phyloP scores from a whole-genome alignment of 1,139 yeast species.

The Pichia sp. region DNA sequence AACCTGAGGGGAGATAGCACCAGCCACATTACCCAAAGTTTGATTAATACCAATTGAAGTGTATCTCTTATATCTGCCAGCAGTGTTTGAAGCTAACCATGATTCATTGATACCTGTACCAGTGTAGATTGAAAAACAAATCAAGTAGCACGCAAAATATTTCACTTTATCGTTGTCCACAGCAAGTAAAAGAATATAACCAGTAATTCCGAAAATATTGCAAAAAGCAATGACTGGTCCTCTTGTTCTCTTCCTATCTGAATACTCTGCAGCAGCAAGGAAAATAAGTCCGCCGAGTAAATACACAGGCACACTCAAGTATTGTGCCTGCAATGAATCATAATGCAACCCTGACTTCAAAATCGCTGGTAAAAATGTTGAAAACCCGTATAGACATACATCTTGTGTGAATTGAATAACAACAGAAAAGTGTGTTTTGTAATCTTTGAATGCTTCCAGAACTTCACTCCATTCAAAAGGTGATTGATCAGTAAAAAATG shows the following conservation, averaged over 20 bases:
- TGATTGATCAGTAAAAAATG: constrained; percentile 3
- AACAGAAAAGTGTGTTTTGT: constrained; percentile 7
- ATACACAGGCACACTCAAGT: constrained; percentile 9
- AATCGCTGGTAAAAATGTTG: constrained; percentile 10
- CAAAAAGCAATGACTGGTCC: constrained; percentile 9
- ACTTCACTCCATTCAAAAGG: constrained; percentile 6
- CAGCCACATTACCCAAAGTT: constrained; percentile 9
- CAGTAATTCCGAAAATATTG: constrained; percentile 8
- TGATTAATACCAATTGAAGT: constrained; percentile 9
- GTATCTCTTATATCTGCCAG: constrained; percentile 8
- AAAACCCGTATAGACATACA: constrained; percentile 10
- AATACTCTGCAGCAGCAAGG: constrained; percentile 6
- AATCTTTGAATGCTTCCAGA: constrained; percentile 5
- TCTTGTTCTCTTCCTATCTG: constrained; percentile 6
- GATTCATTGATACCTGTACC: constrained; percentile 12
- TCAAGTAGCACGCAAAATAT: constrained; percentile 9
- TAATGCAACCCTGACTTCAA: constrained; percentile 7
- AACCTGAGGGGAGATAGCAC: constrained; percentile 11
- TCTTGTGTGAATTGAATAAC: constrained; percentile 10
- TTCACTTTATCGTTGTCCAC: constrained; percentile 7
- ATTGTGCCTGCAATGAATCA: constrained; percentile 7
- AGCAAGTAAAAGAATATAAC: constrained; percentile 7
- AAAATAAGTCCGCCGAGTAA: constrained; percentile 7
- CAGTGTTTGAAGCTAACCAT: constrained; percentile 9
- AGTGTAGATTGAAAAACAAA: constrained; percentile 7